phyloP scores from a whole-genome alignment of 108 stramenopile species.

The Skeletonema marinoi region DNA sequence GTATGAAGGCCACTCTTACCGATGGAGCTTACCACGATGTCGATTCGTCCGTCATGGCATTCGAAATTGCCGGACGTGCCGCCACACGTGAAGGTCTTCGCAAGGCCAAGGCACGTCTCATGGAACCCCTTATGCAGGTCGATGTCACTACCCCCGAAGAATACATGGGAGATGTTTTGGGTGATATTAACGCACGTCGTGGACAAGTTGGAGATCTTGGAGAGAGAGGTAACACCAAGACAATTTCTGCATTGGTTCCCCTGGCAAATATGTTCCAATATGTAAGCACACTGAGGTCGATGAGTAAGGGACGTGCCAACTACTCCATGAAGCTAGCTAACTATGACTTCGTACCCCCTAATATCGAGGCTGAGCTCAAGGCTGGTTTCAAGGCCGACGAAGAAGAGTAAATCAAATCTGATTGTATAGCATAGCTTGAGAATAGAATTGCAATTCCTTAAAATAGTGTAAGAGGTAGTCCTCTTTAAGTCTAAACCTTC shows the following conservation, averaged over 20 bases:
- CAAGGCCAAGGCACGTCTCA: slow-evolving; percentile 95
- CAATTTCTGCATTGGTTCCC: slow-evolving; percentile 92
- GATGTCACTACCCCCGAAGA: slow-evolving; percentile 97
- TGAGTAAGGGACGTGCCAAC: slow-evolving; percentile 96
- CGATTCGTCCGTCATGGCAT: slow-evolving; percentile 90
- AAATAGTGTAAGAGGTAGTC: background rate
- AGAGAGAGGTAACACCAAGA: slow-evolving; percentile 94
- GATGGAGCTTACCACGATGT: slow-evolving; percentile 93
- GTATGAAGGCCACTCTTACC: slow-evolving; percentile 92
- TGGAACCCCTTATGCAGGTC: slow-evolving; percentile 99
- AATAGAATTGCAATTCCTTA: background rate
- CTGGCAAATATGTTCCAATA: slow-evolving; percentile 99
- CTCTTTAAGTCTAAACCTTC: background rate
- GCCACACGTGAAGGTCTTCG: slow-evolving; percentile 93
- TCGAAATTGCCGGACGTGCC: slow-evolving; percentile 94
- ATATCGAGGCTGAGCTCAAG: slow-evolving; percentile 90
- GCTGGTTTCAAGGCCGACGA: slow-evolving; percentile 86
- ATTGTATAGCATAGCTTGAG: slow-evolving; percentile 1
- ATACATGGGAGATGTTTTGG: slow-evolving; percentile 98
- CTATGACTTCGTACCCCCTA: slow-evolving; percentile 96
- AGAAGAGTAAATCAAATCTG: slow-evolving; percentile 34
- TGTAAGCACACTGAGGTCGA: slow-evolving; percentile 92
- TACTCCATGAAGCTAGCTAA: slow-evolving; percentile 97
- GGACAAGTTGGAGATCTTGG: slow-evolving; percentile 94
- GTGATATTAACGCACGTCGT: slow-evolving; percentile 97